phyloP scores from a whole-genome alignment of 768 basidiomycete genomes.

The Gyrodon lividus region DNA sequence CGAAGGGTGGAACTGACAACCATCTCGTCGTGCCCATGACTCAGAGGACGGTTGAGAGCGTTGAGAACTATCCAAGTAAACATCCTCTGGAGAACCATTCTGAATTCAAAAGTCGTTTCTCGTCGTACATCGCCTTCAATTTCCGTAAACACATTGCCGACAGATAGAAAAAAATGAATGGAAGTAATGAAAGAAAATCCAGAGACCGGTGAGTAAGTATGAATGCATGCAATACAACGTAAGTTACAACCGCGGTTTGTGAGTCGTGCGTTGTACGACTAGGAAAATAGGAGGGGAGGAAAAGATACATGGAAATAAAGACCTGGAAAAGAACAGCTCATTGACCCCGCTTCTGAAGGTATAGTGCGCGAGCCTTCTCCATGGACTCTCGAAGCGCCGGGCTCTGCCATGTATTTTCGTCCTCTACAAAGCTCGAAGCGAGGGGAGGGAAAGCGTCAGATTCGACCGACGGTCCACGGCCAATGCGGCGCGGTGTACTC shows the following conservation, averaged over 20 bases:
- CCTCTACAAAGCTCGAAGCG: constrained; percentile 39
- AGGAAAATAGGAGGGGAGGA: background rate
- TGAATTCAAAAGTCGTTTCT: too few relatives aligned
- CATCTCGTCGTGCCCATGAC: too few relatives aligned
- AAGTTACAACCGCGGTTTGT: background rate
- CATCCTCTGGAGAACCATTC: too few relatives aligned
- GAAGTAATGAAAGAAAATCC: background rate
- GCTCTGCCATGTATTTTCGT: constrained; percentile 54
- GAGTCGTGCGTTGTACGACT: background rate
- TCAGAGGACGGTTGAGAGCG: too few relatives aligned
- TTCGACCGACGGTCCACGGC: constrained; percentile 37
- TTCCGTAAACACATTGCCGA: constrained; percentile 1
- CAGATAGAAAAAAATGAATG: background rate
- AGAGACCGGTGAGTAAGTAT: background rate
- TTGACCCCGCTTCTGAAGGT: constrained; percentile 17
- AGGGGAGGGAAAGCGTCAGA: constrained; percentile 26
- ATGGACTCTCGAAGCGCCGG: constrained; percentile 69
- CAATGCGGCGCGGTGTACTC: constrained; percentile 15
- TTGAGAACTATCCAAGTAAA: too few relatives aligned
- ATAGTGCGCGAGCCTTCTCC: constrained; percentile 57
- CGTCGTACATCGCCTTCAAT: background rate
- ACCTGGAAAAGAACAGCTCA: background rate
- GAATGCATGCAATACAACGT: background rate
- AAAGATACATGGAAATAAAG: background rate
- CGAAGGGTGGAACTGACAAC: too few relatives aligned